Percentiles rank a stretch among this genome's conserved stretches.
These are phyloP conservation scores for Colletotrichum abscissum DNA, from an alignment of 2,329 filamentous ascomycete species.

Conservation along the genomic window DNA sequence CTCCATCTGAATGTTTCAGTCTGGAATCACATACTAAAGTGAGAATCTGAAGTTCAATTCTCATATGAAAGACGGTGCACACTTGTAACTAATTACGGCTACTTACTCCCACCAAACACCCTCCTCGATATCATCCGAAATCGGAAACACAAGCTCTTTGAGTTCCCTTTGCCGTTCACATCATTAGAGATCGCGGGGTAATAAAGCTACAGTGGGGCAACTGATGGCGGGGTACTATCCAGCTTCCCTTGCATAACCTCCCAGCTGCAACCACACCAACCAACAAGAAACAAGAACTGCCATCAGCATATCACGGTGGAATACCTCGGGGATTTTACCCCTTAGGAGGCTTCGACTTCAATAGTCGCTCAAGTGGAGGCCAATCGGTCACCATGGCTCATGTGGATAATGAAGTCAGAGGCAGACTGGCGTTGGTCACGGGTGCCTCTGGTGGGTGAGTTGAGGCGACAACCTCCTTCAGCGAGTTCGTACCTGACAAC, in stretches of 20 bases:
- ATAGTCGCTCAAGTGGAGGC: background rate
- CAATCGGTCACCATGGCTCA: slow-evolving; percentile 6
- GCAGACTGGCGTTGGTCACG: slow-evolving; percentile 68
- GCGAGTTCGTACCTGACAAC: slow-evolving; percentile 10
- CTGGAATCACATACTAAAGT: background rate
- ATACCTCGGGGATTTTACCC: background rate
- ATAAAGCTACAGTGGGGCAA: slow-evolving; percentile 27
- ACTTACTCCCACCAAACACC: background rate
- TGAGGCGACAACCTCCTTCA: background rate
- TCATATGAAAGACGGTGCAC: background rate
- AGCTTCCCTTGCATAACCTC: background rate
- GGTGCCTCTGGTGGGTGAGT: slow-evolving; percentile 70
- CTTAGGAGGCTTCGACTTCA: background rate
- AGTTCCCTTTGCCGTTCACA: background rate
- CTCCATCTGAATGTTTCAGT: background rate
- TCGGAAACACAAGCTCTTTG: background rate
- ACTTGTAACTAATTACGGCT: background rate
- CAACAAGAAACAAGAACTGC: too few relatives aligned
- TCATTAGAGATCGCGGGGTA: slow-evolving; percentile 34
- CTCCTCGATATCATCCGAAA: background rate
- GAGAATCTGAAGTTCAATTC: background rate
- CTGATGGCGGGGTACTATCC: slow-evolving; percentile 24
- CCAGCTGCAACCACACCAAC: background rate
- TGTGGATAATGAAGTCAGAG: slow-evolving; percentile 58
- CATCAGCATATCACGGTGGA: background rate